Evolutionary conservation across 345 rosid genomes (phyloP), one percentile per base, ranked within the genome.

Genomic region (Erodium maritimum): DNA sequence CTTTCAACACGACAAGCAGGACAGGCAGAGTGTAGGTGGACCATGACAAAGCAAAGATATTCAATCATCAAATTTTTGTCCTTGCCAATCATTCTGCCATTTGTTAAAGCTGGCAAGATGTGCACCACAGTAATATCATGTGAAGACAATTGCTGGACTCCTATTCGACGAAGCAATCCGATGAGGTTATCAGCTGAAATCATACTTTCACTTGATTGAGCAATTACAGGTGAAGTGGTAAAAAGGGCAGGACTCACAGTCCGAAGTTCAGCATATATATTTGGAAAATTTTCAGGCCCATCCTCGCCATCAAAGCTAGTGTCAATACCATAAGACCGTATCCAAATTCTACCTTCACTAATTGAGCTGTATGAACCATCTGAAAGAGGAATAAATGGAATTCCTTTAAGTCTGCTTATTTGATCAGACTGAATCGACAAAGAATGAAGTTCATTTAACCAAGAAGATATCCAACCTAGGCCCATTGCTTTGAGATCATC

Each of bases 121-220:
- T 86, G 90, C 67, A 84, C 67, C 77, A 69, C 88, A 52, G 82
- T 64, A 66, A 91, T 86, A 66, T 88, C 98, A 82, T 91, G 98
- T 17, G 93, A 79, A 67, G 98, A 84, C 60, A 91, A 74, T 71
- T 74, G 80, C 62, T 83, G 95, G 53, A 84, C 80, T 48, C 98
- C 98, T 61, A 82, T 66, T 67, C 60, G 76, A 62, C 65, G 79
- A 63, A 91, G 90, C 83, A 88, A 81, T 69, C 74, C 67, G 33
- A 70, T 67, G 23, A 73, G 69, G 71, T 82, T 84, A 57, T 81
- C 81, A 17, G 42, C 75, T 23, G 54, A 52, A 56, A 67, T 50
- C 23, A 62, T 55, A 42, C 72, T 77, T 69, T 64, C 52, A 34
- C 59, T 57, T 23, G 75, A 67, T 21, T 29, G 37, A 5, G 37